These are phyloP conservation scores for Citrus maxima DNA, from an alignment of 345 rosid genomes.

Conservation along the genomic window DNA sequence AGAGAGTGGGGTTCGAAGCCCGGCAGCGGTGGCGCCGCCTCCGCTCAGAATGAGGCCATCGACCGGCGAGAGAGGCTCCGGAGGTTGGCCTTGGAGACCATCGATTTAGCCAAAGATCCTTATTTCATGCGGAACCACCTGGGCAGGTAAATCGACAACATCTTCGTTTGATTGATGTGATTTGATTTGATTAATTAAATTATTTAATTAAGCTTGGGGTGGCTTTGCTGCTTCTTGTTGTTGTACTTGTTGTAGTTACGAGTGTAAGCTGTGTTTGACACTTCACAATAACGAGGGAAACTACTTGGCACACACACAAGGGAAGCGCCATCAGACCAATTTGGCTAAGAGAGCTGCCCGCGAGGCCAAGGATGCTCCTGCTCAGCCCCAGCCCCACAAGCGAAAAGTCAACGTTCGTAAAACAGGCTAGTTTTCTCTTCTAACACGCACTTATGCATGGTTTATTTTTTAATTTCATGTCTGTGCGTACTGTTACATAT, in stretches of 20 bases:
- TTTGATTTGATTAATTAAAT: not conserved
- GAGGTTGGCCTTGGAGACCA: conserved; percentile 93
- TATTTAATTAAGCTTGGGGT: not conserved
- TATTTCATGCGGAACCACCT: conserved; percentile 99
- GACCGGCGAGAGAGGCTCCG: conserved; percentile 99
- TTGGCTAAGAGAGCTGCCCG: conserved; percentile 97
- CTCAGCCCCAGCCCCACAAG: conserved; percentile 93
- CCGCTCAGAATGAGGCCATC: conserved; percentile 91
- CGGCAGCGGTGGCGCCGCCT: conserved; percentile 97
- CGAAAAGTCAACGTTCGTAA: conserved; percentile 81
- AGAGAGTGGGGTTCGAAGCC: conserved; percentile 99
- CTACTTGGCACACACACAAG: conserved; percentile 95
- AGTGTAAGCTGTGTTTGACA: conserved; percentile 96
- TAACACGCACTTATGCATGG: not conserved
- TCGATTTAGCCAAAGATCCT: conserved; percentile 96
- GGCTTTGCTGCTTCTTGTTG: not conserved
- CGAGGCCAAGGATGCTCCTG: conserved; percentile 88
- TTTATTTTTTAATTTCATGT: not conserved
- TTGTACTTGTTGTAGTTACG: conserved; percentile 54
- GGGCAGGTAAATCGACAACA: conserved; percentile 53
- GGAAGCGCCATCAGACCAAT: conserved; percentile 96
- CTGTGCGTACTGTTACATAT: not conserved
- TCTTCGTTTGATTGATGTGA: too few relatives aligned
- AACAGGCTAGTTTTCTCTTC: conserved; percentile 38
- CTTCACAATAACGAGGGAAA: conserved; percentile 99